Conservation (phyloP, 169 alveolate species). For the Plasmodium knowlesi region DNA sequence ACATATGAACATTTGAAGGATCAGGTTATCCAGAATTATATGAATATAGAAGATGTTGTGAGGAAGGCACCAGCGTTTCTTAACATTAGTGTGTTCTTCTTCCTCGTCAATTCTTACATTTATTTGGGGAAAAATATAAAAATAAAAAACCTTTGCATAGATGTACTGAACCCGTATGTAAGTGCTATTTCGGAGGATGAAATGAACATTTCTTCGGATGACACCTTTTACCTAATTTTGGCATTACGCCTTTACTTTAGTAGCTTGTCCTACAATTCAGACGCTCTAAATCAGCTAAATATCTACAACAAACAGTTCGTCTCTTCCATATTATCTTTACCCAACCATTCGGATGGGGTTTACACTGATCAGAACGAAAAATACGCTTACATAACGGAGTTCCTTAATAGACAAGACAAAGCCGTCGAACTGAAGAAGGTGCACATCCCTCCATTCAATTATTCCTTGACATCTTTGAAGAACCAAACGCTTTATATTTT, state of each 20-base stretch:
- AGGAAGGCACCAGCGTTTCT: constrained; percentile 37
- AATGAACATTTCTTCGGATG: constrained; percentile 25
- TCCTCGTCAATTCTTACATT: constrained; percentile 7
- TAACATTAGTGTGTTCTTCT: constrained; percentile 34
- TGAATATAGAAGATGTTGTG: constrained; percentile 11
- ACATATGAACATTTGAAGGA: background rate
- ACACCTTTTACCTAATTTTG: constrained; percentile 6
- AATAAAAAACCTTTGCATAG: constrained; percentile 7
- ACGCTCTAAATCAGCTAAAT: background rate
- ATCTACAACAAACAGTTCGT: constrained; percentile 10
- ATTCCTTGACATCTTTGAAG: constrained; percentile 21
- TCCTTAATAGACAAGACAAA: constrained; percentile 18
- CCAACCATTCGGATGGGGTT: background rate
- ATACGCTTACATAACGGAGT: constrained; percentile 12
- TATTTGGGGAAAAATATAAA: background rate
- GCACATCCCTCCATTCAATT: background rate
- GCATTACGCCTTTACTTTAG: constrained; percentile 20
- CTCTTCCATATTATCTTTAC: constrained; percentile 9
- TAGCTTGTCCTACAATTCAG: constrained; percentile 6
- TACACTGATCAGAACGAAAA: background rate
- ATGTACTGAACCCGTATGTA: constrained; percentile 37
- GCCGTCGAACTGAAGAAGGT: constrained; percentile 9
- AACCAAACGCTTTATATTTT: constrained; percentile 14
- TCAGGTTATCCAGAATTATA: constrained; percentile 5
- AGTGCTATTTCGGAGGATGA: constrained; percentile 51